Percentiles rank a stretch among this genome's conserved stretches.
Conservation (phyloP, 768 basidiomycete species). For the Tulasnella sp. region DNA sequence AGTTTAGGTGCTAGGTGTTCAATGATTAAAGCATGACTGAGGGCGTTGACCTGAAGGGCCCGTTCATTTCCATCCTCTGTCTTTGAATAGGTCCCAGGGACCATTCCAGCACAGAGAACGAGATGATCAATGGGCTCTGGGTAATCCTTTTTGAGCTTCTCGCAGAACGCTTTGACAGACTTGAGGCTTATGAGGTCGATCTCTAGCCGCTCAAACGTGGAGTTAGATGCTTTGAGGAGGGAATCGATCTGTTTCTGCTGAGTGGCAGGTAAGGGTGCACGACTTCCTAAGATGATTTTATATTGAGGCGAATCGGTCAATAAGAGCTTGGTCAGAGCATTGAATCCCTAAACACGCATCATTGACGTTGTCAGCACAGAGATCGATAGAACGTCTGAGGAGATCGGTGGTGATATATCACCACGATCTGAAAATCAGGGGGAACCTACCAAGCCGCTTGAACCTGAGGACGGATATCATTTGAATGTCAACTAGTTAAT, state of each 20-base stretch:
- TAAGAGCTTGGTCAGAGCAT: conserved; percentile 5
- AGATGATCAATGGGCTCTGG: conserved; percentile 12
- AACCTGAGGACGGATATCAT: too few relatives aligned
- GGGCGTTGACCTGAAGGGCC: conserved; percentile 17
- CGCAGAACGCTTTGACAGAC: conserved; percentile 13
- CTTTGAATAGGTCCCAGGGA: neutral
- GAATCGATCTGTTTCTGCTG: conserved; percentile 3
- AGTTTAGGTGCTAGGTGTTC: conserved; percentile 13
- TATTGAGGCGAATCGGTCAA: neutral
- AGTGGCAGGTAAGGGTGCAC: neutral
- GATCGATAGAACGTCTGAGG: too few relatives aligned
- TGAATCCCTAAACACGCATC: too few relatives aligned
- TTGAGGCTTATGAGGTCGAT: conserved; percentile 8
- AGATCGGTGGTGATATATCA: too few relatives aligned
- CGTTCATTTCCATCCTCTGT: conserved; percentile 17
- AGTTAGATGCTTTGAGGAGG: conserved; percentile 3
- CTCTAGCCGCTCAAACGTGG: conserved; percentile 10
- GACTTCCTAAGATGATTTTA: conserved; percentile 9
- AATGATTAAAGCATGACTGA: conserved; percentile 16
- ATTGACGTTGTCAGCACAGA: too few relatives aligned
- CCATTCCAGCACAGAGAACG: conserved; percentile 17
- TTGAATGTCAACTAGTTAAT: too few relatives aligned
- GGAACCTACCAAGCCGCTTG: too few relatives aligned
- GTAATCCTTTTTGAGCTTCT: conserved; percentile 6
- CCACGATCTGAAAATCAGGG: too few relatives aligned